Evolutionary conservation across 75 land plant genomes (phyloP).

Genomic region (Isoetes taiwanensis): DNA sequence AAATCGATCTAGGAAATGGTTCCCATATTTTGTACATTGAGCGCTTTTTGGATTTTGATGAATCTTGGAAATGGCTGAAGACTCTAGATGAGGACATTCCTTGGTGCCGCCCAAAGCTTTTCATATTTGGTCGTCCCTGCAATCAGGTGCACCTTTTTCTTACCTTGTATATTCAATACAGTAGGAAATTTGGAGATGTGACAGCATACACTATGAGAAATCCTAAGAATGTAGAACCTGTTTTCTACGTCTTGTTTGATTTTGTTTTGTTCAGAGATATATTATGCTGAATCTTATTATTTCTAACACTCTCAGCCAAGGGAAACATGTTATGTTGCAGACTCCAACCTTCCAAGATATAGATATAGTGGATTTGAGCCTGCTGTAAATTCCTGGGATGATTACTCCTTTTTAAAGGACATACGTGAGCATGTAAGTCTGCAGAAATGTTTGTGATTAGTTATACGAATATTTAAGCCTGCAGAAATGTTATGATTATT

Average conservation of each 20-base stretch:
- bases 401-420: conserved; percentile 47
- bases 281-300: too few species aligned
- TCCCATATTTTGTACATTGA: conserved; percentile 42
- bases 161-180: too few species aligned
- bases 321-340: conserved; percentile 73
- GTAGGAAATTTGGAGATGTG: too few species aligned
- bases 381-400: conserved; percentile 62
- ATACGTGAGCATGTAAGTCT: conserved; percentile 43
- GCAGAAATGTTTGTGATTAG: not conserved
- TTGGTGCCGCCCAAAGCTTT: conserved; percentile 47
- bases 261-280: too few species aligned
- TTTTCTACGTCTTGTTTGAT: too few species aligned
- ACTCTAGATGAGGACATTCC: conserved; percentile 43
- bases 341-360: conserved; percentile 35
- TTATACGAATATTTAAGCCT: not conserved
- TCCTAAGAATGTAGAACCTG: too few species aligned
- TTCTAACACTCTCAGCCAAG: too few species aligned
- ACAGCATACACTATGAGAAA: too few species aligned
- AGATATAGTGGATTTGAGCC: conserved; percentile 67
- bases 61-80: conserved; percentile 32
- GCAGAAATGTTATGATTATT: too few species aligned
- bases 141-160: conserved; percentile 28
- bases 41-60: conserved; percentile 14
- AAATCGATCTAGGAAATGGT: conserved; percentile 42
- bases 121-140: conserved; percentile 40